A percentile compares a stretch with the other conserved stretches of the same genome.
Conservation (phyloP, 805 yeast genomes). For the Debaryomyces castellii region DNA sequence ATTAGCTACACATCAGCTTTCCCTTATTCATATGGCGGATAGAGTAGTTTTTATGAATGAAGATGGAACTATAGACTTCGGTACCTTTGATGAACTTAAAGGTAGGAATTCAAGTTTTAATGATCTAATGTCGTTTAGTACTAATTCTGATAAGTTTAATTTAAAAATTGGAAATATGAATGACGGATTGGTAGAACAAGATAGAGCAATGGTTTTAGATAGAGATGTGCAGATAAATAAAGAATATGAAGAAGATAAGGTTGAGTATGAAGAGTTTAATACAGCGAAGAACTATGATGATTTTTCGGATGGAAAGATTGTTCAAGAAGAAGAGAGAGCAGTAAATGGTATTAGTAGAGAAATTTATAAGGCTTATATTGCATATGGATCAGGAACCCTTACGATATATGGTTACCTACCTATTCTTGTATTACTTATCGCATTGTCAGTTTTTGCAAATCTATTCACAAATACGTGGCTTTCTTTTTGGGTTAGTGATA, state of each 20-base stretch:
- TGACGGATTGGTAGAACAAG: too few relatives aligned
- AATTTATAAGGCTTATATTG: conserved; percentile 32
- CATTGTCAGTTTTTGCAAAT: conserved; percentile 44
- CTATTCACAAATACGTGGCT: conserved; percentile 70
- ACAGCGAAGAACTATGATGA: conserved; percentile 7
- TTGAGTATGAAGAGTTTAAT: conserved; percentile 10
- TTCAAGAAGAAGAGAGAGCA: conserved; percentile 54
- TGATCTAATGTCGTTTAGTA: conserved; percentile 39
- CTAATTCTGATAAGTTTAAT: conserved; percentile 6
- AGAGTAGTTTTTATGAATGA: conserved; percentile 66
- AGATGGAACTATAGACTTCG: conserved; percentile 60
- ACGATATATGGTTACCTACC: conserved; percentile 11
- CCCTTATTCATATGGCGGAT: conserved; percentile 68
- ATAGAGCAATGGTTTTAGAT: too few relatives aligned
- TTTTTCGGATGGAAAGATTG: conserved; percentile 14
- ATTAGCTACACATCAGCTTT: conserved; percentile 82
- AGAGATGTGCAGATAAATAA: not conserved
- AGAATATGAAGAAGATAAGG: not conserved
- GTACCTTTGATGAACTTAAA: conserved; percentile 56
- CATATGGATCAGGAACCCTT: conserved; percentile 27
- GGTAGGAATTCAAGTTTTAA: conserved; percentile 33
- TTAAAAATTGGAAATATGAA: conserved; percentile 5
- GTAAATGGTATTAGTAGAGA: conserved; percentile 43
- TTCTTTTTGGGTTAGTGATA: conserved; percentile 68
- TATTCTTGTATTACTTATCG: conserved; percentile 1